Conservation (phyloP, 306 rosid species). For the Pyrus bretschneideri region DNA sequence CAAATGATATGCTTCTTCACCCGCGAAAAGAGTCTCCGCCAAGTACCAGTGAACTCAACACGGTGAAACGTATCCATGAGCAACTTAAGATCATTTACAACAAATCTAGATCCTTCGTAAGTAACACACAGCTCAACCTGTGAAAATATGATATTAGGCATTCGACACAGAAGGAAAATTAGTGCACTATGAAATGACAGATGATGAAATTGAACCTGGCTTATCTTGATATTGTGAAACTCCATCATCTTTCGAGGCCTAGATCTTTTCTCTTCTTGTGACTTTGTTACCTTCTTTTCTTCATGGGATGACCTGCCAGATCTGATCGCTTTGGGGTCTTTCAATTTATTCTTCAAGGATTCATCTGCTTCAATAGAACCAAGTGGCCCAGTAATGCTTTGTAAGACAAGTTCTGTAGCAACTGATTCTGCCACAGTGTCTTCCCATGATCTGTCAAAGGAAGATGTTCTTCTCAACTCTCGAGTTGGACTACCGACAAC, state of each 20-base stretch:
- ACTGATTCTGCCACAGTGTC: slow-evolving; percentile 95
- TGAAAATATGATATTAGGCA: slow-evolving; percentile 5
- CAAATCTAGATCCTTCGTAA: slow-evolving; percentile 94
- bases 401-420: slow-evolving; percentile 91
- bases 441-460: slow-evolving; percentile 42
- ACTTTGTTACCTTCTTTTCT: slow-evolving; percentile 72
- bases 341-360: slow-evolving; percentile 56
- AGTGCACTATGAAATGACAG: not conserved
- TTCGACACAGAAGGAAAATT: slow-evolving; percentile 12
- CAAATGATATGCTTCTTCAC: slow-evolving; percentile 97
- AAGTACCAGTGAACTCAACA: slow-evolving; percentile 86
- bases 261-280: slow-evolving; percentile 83
- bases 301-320: slow-evolving; percentile 86
- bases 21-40: slow-evolving; percentile 92
- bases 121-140: slow-evolving; percentile 90
- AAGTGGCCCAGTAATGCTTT: slow-evolving; percentile 61
- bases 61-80: slow-evolving; percentile 96
- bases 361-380: slow-evolving; percentile 74
- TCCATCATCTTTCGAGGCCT: slow-evolving; percentile 96
- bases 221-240: slow-evolving; percentile 92
- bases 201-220: slow-evolving; percentile 61
- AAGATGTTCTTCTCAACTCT: slow-evolving; percentile 74
- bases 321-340: slow-evolving; percentile 73
- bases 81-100: slow-evolving; percentile 92
- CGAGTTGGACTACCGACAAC: slow-evolving; percentile 34